A percentile compares a stretch with the other conserved stretches of the same genome.
Evolutionary conservation across 768 basidiomycete genomes (phyloP).

Genomic region (Suillus paluster): DNA sequence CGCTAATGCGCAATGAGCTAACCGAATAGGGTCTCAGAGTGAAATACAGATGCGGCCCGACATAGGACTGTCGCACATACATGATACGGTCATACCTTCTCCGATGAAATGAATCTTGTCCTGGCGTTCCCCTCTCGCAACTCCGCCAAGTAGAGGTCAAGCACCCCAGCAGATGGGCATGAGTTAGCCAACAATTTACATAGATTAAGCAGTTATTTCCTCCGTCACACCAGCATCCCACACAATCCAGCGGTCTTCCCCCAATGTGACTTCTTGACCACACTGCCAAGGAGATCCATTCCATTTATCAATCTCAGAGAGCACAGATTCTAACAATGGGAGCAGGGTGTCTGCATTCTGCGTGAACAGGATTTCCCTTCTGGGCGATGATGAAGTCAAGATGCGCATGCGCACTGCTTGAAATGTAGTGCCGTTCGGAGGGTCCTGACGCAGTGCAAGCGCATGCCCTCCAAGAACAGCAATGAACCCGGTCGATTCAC

Average conservation of each 20-base stretch:
- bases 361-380: not conserved
- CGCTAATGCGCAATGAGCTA: too few relatives aligned
- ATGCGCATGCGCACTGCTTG: slow-evolving; percentile 5
- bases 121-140: too few relatives aligned
- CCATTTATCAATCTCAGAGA: not conserved
- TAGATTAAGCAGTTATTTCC: too few relatives aligned
- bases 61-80: too few relatives aligned
- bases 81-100: too few relatives aligned
- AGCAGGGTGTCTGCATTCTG: not conserved
- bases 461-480: slow-evolving; percentile 23
- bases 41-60: too few relatives aligned
- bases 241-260: slow-evolving; percentile 16
- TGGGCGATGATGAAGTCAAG: not conserved
- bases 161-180: too few relatives aligned
- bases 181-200: too few relatives aligned
- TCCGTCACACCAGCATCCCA: slow-evolving; percentile 18
- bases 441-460: slow-evolving; percentile 15
- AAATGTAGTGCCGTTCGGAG: not conserved
- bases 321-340: not conserved
- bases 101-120: too few relatives aligned
- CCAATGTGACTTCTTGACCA: not conserved
- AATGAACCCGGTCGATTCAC: slow-evolving; percentile 22
- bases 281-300: not conserved
- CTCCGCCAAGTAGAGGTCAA: too few relatives aligned
- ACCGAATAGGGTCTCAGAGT: too few relatives aligned